These are phyloP conservation scores for Wallacemonas collosoma DNA, from an alignment of 208 protist species.

Conservation along the genomic window DNA sequence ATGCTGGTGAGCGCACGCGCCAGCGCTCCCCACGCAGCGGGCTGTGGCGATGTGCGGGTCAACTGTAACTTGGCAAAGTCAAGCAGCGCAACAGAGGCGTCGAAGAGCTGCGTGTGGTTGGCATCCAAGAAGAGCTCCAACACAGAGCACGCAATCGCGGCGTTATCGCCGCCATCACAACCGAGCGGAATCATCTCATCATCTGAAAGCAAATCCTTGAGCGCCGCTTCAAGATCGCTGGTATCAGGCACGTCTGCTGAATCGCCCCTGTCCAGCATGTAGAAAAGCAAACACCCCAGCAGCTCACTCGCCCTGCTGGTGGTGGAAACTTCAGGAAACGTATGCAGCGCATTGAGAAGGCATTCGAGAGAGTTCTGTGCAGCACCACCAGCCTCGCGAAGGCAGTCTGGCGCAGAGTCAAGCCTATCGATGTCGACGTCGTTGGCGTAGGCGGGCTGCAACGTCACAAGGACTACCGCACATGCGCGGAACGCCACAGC, in stretches of 20 bases:
- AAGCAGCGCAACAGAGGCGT: constrained; percentile 11
- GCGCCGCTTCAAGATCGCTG: constrained; percentile 14
- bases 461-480: constrained; percentile 29
- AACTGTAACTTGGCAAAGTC: constrained; percentile 17
- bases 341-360: constrained; percentile 44
- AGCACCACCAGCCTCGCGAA: constrained; percentile 5
- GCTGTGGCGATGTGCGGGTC: neutral
- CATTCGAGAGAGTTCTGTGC: constrained; percentile 50
- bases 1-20: constrained; percentile 22
- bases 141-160: constrained; percentile 36
- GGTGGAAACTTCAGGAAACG: constrained; percentile 39
- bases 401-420: neutral
- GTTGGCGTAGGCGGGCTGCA: constrained; percentile 17
- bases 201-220: constrained; percentile 47
- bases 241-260: neutral
- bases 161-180: constrained; percentile 50
- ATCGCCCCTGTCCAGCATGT: constrained; percentile 29
- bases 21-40: constrained; percentile 14
- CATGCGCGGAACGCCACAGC: constrained; percentile 30
- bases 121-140: constrained; percentile 62
- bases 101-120: constrained; percentile 21
- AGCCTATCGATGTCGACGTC: neutral
- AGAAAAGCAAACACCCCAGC: constrained; percentile 40
- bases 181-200: constrained; percentile 65
- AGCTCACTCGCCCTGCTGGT: constrained; percentile 22